A percentile compares a stretch with the other conserved stretches of the same genome.
Conservation (phyloP, 352 stramenopile genomes). For the Hyaloperonospora brassicae region DNA sequence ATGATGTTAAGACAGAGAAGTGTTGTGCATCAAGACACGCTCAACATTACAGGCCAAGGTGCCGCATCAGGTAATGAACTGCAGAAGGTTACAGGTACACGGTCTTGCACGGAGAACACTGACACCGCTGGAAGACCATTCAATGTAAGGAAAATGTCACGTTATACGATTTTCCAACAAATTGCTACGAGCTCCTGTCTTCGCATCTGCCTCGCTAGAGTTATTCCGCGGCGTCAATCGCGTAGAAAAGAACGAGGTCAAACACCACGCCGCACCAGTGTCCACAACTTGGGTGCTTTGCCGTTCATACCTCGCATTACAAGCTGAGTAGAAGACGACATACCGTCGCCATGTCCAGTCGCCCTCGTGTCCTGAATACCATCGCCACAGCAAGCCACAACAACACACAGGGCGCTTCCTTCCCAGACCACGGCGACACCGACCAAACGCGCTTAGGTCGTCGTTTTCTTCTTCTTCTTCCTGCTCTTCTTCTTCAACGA, state of each 20-base stretch:
- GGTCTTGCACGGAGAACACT: no score
- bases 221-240: neutral
- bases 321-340: constrained; percentile 15
- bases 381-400: no score
- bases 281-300: constrained; percentile 24
- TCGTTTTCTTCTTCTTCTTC: constrained; percentile 88
- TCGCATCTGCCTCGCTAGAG: constrained; percentile 24
- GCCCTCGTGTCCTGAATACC: no score
- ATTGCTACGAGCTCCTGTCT: constrained; percentile 26
- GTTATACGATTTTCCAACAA: constrained; percentile 44
- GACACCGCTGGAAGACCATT: neutral
- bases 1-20: neutral
- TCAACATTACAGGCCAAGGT: no score
- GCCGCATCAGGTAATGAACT: no score
- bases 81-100: no score
- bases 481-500: constrained; percentile 95
- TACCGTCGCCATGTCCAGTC: constrained; percentile 5
- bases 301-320: constrained; percentile 14
- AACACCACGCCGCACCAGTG: constrained; percentile 3
- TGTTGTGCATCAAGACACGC: neutral
- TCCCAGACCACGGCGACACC: no score
- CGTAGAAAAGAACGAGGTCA: no score
- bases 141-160: constrained; percentile 30
- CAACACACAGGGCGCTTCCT: no score
- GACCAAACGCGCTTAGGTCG: constrained; percentile 22